Evolutionary conservation across 2,329 filamentous ascomycete genomes (phyloP), one percentile per base, ranked within the genome.

Genomic region (Metarhizium album): DNA sequence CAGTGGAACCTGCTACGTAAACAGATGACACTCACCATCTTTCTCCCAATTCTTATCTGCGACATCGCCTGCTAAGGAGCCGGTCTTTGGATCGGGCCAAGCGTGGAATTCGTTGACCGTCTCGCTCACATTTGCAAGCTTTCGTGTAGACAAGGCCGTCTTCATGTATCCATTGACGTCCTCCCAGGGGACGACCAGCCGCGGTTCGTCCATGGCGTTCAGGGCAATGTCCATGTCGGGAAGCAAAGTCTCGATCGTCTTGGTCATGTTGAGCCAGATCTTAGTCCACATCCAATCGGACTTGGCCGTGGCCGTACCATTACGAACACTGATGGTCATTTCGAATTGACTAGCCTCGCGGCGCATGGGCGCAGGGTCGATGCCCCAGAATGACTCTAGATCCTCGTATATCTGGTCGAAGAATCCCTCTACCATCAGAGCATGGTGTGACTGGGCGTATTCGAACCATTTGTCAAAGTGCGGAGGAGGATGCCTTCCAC

Each of bases 171-270:
- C 62, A 24, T 78, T 66, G 47, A 86, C 75, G 5, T 80, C 74
- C 59, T 86, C 81, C 73, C 76, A 84, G 3, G 81, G 75, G 2
- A 79, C 77, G 13, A 85, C 74, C 8, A 86, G 59, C 24, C 82
- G 72, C 38, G 82, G 82, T 60, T 86, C 82, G 57, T 86, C 83
- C 74, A 85, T 80, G 31, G 76, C 71, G 55, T 86, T 86, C 53
- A 85, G 70, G 0, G 82, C 74, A 52, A 86, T 73, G 53, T 85
- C 82, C 76, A 86, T 81, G 58, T 86, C 82, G 2, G 82, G 82
- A 16, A 86, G 67, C 49, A 78, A 53, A 38, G 75, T 66, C 54
- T 76, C 71, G n/a, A 82, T 70, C 0, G 72, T 71, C 52, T 72
- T 67, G 57, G 79, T 68, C 67, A 81, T 67, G 47, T 74, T 64